Evolutionary conservation across 495 filamentous ascomycete species (phyloP).

Genomic region (Achaetomiella virescens): DNA sequence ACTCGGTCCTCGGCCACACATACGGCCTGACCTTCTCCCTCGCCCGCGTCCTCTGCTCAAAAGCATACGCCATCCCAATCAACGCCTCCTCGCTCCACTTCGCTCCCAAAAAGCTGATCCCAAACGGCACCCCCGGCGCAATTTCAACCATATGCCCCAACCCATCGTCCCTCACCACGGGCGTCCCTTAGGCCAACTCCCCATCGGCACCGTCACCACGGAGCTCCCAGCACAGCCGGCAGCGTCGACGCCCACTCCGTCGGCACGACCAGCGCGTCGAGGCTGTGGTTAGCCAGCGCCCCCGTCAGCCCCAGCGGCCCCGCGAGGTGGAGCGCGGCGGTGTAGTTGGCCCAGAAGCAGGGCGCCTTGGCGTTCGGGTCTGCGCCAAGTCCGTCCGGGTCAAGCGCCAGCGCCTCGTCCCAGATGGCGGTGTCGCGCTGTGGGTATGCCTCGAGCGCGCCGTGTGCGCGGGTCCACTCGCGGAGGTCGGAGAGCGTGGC

Average conservation of each 20-base stretch:
- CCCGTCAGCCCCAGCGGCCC: conserved; percentile 7
- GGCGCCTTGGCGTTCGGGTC: neutral
- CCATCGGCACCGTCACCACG: conserved; percentile 43
- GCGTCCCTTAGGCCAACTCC: conserved; percentile 15
- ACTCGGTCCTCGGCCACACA: conserved; percentile 42
- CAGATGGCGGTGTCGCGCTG: conserved; percentile 30
- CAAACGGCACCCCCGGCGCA: conserved; percentile 20
- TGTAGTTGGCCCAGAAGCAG: conserved; percentile 14
- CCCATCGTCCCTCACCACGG: neutral
- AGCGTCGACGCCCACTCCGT: conserved; percentile 23
- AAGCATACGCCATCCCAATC: conserved; percentile 62
- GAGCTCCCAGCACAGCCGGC: conserved; percentile 29
- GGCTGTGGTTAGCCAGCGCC: neutral
- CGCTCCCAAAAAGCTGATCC: conserved; percentile 47
- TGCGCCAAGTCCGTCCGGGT: neutral
- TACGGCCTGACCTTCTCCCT: conserved; percentile 43
- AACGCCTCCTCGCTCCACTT: conserved; percentile 50
- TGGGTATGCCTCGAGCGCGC: conserved; percentile 23
- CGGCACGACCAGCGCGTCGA: conserved; percentile 42
- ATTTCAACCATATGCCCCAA: conserved; percentile 12
- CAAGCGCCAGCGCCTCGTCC: conserved; percentile 28
- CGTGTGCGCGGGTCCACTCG: conserved; percentile 27
- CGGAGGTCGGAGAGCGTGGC: conserved; percentile 25
- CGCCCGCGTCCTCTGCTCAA: conserved; percentile 57
- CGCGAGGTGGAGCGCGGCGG: conserved; percentile 13